These are phyloP conservation scores for Suillus cothurnatus DNA, from an alignment of 768 basidiomycete genomes.

Conservation along the genomic window DNA sequence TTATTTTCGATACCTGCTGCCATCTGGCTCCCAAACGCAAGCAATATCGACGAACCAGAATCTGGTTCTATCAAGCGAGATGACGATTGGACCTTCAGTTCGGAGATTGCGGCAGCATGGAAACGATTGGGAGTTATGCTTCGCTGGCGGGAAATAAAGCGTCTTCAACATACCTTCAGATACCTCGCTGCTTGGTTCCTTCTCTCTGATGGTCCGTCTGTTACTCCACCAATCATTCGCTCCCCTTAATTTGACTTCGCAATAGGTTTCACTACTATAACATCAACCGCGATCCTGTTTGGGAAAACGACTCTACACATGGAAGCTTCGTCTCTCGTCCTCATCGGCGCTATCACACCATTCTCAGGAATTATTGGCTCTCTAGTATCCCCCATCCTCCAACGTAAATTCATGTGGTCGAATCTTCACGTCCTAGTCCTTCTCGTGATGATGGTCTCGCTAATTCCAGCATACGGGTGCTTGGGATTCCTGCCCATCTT, in stretches of 20 bases:
- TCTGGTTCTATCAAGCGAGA: conserved; percentile 19
- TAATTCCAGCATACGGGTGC: conserved; percentile 81
- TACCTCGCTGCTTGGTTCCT: conserved; percentile 95
- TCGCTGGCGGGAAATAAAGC: conserved; percentile 67
- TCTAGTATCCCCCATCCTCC: conserved; percentile 76
- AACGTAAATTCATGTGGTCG: conserved; percentile 62
- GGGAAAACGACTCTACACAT: conserved; percentile 88
- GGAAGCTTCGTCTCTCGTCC: conserved; percentile 72
- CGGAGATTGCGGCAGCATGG: conserved; percentile 75
- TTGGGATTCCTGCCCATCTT: conserved; percentile 70
- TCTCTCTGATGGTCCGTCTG: conserved; percentile 76
- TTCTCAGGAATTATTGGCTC: conserved; percentile 81
- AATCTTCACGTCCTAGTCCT: conserved; percentile 68
- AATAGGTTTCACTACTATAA: conserved; percentile 88
- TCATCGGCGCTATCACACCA: conserved; percentile 81
- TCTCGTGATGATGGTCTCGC: conserved; percentile 65
- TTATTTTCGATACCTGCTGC: conserved; percentile 79
- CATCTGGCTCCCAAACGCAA: conserved; percentile 62
- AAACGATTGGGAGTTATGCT: conserved; percentile 74
- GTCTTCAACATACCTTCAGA: conserved; percentile 80
- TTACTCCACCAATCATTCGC: neutral
- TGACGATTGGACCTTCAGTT: conserved; percentile 44
- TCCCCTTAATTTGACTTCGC: neutral
- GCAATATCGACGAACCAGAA: conserved; percentile 5
- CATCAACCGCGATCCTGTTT: conserved; percentile 89